Evolutionary conservation across 768 basidiomycete species (phyloP).

Genomic region (Serendipita sp.): DNA sequence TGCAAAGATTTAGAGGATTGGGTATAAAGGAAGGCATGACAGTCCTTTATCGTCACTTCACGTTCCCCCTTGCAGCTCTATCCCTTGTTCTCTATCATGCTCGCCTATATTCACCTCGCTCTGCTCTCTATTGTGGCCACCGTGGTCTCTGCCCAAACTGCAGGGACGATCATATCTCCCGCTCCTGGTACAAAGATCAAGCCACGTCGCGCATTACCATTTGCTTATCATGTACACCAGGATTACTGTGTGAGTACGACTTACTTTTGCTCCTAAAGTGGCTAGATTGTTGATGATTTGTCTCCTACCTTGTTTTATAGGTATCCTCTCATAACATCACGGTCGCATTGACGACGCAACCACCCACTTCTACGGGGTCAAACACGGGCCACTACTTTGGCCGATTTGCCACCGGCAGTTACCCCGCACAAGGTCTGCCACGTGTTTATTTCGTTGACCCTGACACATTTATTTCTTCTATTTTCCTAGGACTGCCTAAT

Average conservation of each 20-base stretch:
- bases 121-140: not conserved
- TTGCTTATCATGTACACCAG: slow-evolving; percentile 23
- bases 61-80: no score
- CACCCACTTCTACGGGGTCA: slow-evolving; percentile 18
- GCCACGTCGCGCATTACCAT: slow-evolving; percentile 27
- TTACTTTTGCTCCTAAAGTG: not conserved
- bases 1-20: no score
- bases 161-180: slow-evolving; percentile 19
- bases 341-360: slow-evolving; percentile 25
- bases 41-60: no score
- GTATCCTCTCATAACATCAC: slow-evolving; percentile 27
- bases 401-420: slow-evolving; percentile 27
- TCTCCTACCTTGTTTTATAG: not conserved
- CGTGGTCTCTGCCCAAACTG: not conserved
- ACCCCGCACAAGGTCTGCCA: slow-evolving; percentile 17
- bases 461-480: not conserved
- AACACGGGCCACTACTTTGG: slow-evolving; percentile 30
- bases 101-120: not conserved
- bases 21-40: no score
- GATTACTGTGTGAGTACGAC: slow-evolving; percentile 22
- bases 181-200: slow-evolving; percentile 21
- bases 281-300: not conserved
- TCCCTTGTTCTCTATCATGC: not conserved
- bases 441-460: not conserved
- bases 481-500: not conserved